phyloP scores from a whole-genome alignment of 139 green algal species.

The Diplosphaera chodatii region DNA sequence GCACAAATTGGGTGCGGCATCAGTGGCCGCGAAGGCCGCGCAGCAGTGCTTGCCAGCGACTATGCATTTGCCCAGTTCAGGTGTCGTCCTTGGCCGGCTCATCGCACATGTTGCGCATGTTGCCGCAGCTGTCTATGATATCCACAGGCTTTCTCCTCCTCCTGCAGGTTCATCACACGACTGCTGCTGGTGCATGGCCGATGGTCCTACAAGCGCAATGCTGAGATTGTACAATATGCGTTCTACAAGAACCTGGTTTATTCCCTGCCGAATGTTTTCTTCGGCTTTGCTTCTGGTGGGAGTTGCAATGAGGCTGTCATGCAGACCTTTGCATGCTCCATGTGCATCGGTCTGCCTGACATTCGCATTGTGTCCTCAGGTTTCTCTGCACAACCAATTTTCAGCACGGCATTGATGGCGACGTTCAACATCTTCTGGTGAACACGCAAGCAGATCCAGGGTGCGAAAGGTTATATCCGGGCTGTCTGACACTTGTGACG shows the following conservation, averaged over 20 bases:
- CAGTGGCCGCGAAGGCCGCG: constrained; percentile 72
- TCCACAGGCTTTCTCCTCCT: too few relatives aligned
- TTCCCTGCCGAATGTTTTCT: constrained; percentile 16
- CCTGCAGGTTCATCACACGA: constrained; percentile 61
- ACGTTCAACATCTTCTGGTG: constrained; percentile 18
- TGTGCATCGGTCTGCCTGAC: too few relatives aligned
- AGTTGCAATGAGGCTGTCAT: background rate
- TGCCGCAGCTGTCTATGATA: too few relatives aligned
- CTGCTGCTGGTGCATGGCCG: constrained; percentile 80
- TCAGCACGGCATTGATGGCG: constrained; percentile 8
- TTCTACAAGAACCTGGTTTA: constrained; percentile 25
- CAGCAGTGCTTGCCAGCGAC: constrained; percentile 73
- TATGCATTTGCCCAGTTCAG: constrained; percentile 82
- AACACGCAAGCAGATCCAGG: too few relatives aligned
- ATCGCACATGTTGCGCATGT: too few relatives aligned
- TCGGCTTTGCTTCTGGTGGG: constrained; percentile 4
- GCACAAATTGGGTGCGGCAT: constrained; percentile 85
- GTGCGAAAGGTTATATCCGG: too few relatives aligned
- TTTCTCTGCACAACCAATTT: constrained; percentile 13
- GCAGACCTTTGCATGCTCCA: too few relatives aligned
- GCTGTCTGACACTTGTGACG: too few relatives aligned
- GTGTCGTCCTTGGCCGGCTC: constrained; percentile 72
- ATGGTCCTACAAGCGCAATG: constrained; percentile 68
- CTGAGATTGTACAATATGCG: constrained; percentile 23
- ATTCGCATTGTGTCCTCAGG: too few relatives aligned